phyloP scores from a whole-genome alignment of 2,329 filamentous ascomycete species.

The Calonectria ilicicola region DNA sequence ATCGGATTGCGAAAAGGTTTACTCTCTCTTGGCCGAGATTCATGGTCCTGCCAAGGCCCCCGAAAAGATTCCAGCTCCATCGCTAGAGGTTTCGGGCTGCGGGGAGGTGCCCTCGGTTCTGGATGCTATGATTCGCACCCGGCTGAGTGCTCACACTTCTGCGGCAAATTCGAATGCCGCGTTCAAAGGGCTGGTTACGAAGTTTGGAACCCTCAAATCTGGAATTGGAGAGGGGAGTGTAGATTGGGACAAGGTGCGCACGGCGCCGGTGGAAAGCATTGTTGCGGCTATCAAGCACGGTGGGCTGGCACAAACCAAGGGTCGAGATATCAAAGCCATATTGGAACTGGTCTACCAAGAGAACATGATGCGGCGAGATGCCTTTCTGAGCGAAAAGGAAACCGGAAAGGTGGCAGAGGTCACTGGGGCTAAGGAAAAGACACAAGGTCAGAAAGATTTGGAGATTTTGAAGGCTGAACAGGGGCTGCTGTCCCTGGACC shows the following conservation, averaged over 20 bases:
- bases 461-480: slow-evolving; percentile 43
- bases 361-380: slow-evolving; percentile 37
- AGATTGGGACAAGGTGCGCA: slow-evolving; percentile 42
- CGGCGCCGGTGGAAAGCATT: slow-evolving; percentile 59
- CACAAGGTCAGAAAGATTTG: slow-evolving; percentile 42
- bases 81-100: slow-evolving; percentile 42
- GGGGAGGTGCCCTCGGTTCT: slow-evolving; percentile 43
- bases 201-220: slow-evolving; percentile 38
- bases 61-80: slow-evolving; percentile 42
- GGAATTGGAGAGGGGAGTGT: slow-evolving; percentile 43
- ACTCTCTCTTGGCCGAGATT: slow-evolving; percentile 34
- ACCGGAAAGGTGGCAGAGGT: slow-evolving; percentile 27
- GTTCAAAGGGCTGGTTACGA: slow-evolving; percentile 40
- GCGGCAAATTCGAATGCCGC: slow-evolving; percentile 42
- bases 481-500: slow-evolving; percentile 40
- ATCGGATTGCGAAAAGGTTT: slow-evolving; percentile 38
- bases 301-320: slow-evolving; percentile 41
- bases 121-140: slow-evolving; percentile 42
- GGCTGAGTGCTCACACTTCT: slow-evolving; percentile 42
- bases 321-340: slow-evolving; percentile 43
- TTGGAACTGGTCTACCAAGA: slow-evolving; percentile 41
- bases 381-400: slow-evolving; percentile 39
- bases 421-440: slow-evolving; percentile 35
- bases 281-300: slow-evolving; percentile 70
- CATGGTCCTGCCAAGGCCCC: slow-evolving; percentile 41